These are phyloP conservation scores for Moesziomyces parantarcticus DNA, from an alignment of 1,284 basidiomycete species.

Conservation along the genomic window DNA sequence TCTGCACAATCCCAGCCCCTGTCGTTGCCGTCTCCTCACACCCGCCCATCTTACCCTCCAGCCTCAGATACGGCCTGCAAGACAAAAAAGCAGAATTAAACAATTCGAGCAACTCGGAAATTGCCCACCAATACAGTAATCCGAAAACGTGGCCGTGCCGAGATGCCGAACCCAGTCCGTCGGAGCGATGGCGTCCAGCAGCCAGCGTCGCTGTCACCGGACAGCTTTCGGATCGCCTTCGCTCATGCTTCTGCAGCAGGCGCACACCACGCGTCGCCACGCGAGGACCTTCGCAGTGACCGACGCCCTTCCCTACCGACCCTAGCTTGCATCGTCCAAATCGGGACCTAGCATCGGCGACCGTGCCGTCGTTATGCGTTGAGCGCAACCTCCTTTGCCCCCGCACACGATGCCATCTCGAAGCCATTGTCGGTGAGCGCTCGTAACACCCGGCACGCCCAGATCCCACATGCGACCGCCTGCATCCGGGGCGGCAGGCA, in stretches of 20 bases:
- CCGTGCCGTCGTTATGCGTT: neutral
- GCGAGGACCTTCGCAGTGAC: no score
- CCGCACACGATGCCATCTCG: no score
- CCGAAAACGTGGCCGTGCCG: conserved; percentile 32
- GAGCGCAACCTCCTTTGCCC: no score
- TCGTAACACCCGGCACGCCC: conserved; percentile 35
- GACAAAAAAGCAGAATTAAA: no score
- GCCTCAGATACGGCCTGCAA: no score
- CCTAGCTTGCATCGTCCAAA: neutral
- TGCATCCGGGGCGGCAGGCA: conserved; percentile 25
- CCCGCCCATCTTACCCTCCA: no score
- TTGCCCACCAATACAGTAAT: neutral
- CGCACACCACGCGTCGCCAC: neutral
- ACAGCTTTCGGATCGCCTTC: no score
- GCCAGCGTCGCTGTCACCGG: neutral
- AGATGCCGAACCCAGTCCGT: conserved; percentile 25
- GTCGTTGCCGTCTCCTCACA: no score
- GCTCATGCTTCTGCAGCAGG: no score
- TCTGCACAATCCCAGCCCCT: no score
- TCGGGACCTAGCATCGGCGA: neutral
- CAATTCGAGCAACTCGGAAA: neutral
- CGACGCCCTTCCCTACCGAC: no score
- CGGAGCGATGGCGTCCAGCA: no score
- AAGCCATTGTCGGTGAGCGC: neutral
- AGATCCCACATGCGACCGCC: conserved; percentile 21